Base-by-base conservation (phyloP, 2,329 filamentous ascomycete species). In the Aspergillus versicolor region DNA sequence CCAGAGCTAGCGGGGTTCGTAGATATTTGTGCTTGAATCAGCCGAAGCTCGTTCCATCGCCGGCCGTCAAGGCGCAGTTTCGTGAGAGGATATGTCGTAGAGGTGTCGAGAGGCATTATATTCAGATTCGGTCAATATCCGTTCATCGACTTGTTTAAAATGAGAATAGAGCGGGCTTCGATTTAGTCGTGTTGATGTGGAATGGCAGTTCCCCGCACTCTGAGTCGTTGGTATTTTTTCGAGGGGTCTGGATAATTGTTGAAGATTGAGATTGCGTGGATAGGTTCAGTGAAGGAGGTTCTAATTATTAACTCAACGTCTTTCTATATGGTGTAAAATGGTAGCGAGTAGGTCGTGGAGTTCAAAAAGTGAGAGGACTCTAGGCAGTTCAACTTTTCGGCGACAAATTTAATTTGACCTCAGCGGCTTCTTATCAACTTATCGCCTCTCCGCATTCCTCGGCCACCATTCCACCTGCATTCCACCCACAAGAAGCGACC, bases 1-100 rank as follows among this genome's bases (percentile, higher is more conserved):
- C 94, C 94, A 67, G 97, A 94, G 54, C 92, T 92, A 49, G 92
- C 89, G 59, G 92, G 88, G 75, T 97, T 94, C 1, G 92, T 97
- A 61, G 89, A 90, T 70, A 99, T 92, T 76, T 95, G 90, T 47
- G 90, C 93, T 70, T 91, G 87, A 50, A 96, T 84, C 7, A 91
- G 87, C 27, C 94, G 91, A 40, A 99, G 85, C 75, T 99, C 94
- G 79, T 99, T 97, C 94, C 94, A 99, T 67, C 94, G 87, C 60
- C 94, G 88, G 60, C 90, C 89, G 70, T 89, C 93, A 63, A 91
- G 87, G 70, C 89, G 88, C 61, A 92, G 83, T 53, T 94, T 88
- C 61, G 91, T 92, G 61, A 97, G 85, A 49, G 87, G 86, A 81
- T 97, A 97, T 60, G 90, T 92, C 51, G 90, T 92, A 12, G 91